These are phyloP conservation scores for Leptographium lundbergii DNA, from an alignment of 2,329 filamentous ascomycete species.

Conservation along the genomic window DNA sequence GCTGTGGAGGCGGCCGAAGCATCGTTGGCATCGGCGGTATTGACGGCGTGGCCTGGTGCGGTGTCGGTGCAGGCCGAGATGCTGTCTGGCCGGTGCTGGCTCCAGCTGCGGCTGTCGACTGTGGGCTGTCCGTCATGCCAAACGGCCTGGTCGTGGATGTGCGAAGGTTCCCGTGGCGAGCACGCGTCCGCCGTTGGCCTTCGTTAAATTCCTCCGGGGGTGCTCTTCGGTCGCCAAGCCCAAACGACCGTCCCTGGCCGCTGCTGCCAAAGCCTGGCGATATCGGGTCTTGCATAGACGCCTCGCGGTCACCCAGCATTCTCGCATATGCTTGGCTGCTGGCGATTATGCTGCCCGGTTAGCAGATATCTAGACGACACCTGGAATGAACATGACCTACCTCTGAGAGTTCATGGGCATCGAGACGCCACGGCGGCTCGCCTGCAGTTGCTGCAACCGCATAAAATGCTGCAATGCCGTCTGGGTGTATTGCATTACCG, in stretches of 20 bases:
- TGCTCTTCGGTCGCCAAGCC: constrained; percentile 13
- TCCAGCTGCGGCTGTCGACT: not conserved
- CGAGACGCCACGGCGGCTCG: not conserved
- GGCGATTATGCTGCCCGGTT: not conserved
- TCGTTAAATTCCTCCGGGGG: constrained; percentile 15
- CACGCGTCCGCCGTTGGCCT: constrained; percentile 14
- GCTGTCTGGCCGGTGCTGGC: not conserved
- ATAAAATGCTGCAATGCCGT: constrained; percentile 2
- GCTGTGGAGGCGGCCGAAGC: not conserved
- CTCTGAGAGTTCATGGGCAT: not conserved
- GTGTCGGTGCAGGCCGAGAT: not conserved
- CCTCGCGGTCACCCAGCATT: not conserved
- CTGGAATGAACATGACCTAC: not conserved
- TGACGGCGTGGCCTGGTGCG: not conserved
- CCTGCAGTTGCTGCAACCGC: not conserved
- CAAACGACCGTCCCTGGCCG: constrained; percentile 7
- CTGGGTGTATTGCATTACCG: constrained; percentile 4
- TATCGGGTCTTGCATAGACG: not conserved
- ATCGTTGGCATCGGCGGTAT: not conserved
- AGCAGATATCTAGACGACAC: not conserved
- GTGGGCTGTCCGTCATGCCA: not conserved
- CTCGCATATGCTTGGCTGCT: not conserved
- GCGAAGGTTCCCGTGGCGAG: constrained; percentile 13
- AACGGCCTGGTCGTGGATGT: not conserved
- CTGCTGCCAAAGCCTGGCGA: not conserved